Evolutionary conservation across 1,139 yeast species (phyloP).

Genomic region (Candida sp.): DNA sequence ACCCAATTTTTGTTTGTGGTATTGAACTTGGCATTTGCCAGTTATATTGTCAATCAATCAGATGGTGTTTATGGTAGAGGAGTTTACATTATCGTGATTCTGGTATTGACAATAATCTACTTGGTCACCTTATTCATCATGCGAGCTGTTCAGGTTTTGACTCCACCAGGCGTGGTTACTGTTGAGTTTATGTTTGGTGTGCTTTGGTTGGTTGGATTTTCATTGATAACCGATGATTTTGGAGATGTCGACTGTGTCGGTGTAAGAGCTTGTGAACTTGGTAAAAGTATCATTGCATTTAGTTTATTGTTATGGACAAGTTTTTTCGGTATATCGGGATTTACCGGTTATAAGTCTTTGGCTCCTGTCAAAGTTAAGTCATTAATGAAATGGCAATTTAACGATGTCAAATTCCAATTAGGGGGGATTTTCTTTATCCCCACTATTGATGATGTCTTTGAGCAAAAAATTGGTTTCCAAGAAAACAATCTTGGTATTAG

Average conservation of each 20-base stretch:
- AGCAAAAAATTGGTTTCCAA: neutral
- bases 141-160: conserved; percentile 2
- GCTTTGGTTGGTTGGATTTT: conserved; percentile 7
- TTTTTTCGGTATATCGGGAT: conserved; percentile 10
- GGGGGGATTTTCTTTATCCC: neutral
- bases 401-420: conserved; percentile 3
- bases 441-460: neutral
- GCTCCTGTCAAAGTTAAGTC: neutral
- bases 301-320: conserved; percentile 13
- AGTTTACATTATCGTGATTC: conserved; percentile 9
- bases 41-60: neutral
- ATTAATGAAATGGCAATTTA: conserved; percentile 4
- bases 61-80: conserved; percentile 4
- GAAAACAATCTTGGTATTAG: neutral
- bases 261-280: conserved; percentile 9
- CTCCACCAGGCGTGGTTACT: conserved; percentile 6
- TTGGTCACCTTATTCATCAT: conserved; percentile 5
- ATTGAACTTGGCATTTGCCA: neutral
- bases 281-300: conserved; percentile 16
- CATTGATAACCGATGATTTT: conserved; percentile 7
- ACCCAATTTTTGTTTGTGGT: neutral
- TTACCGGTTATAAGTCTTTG: neutral
- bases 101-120: conserved; percentile 11
- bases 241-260: conserved; percentile 9
- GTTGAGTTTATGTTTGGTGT: conserved; percentile 13